phyloP scores from a whole-genome alignment of 768 basidiomycete genomes.

The Tricholoma flavovirens region DNA sequence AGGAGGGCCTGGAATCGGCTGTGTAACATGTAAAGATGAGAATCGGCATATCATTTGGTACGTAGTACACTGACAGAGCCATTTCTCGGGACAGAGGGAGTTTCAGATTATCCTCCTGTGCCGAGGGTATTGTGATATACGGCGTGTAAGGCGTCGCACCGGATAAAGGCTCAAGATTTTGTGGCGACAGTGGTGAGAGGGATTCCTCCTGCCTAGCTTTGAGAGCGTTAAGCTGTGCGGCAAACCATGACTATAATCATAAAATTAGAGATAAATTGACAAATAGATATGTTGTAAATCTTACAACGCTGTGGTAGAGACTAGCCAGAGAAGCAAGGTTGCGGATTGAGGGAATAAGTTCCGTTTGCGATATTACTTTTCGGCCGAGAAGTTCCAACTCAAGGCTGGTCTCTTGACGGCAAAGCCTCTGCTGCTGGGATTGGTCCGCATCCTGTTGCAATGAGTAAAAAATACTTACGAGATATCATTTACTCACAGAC shows the following conservation, averaged over 20 bases:
- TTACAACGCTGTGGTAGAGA: slow-evolving; percentile 82
- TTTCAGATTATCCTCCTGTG: slow-evolving; percentile 47
- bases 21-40: slow-evolving; percentile 1
- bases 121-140: slow-evolving; percentile 35
- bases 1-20: slow-evolving; percentile 91
- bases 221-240: slow-evolving; percentile 59
- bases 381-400: slow-evolving; percentile 65
- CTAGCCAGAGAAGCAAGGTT: slow-evolving; percentile 72
- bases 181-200: slow-evolving; percentile 45
- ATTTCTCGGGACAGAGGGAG: slow-evolving; percentile 85
- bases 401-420: slow-evolving; percentile 72
- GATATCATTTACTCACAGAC: slow-evolving; percentile 34
- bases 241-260: slow-evolving; percentile 73
- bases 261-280: slow-evolving; percentile 1
- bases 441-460: slow-evolving; percentile 32
- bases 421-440: slow-evolving; percentile 48
- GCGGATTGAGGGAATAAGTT: slow-evolving; percentile 66
- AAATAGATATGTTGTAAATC: slow-evolving; percentile 21
- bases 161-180: slow-evolving; percentile 44
- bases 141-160: slow-evolving; percentile 45
- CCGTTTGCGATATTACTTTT: slow-evolving; percentile 45
- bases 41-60: background rate
- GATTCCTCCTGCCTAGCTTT: slow-evolving; percentile 56
- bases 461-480: background rate
- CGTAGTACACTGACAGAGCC: slow-evolving; percentile 58